Evolutionary conservation across 805 yeast species (phyloP), one percentile per base, ranked within the genome.

Genomic region (Starmerella bombi): DNA sequence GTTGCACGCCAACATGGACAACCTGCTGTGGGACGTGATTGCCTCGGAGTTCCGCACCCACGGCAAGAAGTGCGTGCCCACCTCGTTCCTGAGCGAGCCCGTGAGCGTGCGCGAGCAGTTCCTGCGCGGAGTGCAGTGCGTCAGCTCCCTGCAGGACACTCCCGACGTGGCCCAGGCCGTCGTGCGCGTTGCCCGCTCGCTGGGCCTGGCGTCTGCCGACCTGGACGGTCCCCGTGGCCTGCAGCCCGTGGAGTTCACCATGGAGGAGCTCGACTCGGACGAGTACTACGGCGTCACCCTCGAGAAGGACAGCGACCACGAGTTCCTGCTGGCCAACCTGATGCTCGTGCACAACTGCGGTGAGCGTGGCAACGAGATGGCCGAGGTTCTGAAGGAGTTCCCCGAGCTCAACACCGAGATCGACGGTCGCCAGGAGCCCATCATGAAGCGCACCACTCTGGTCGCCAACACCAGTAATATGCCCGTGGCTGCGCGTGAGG

Each of bases 401-500:
- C 99, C 99, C 37, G 97, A 91, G 64, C 71, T 91, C 60, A 83
- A 65, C 64, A 86, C 95, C 44, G 95, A 85, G 63, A 69, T 84
- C 43, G 72, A 75, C 44, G 98, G 97, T 53, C 77, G 82, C 58
- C 82, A 86, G 67, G 99, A 91, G 69, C 96, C 97, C 50, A 91
- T 91, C 60, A 91, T 91, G 97, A 91, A 93, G 71, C 93, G 99
- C 71, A 91, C 99, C 31, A 81, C 97, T 28, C 74, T 91, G 62
- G 98, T 91, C 40, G 99, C 99, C 36, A 91, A 91, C 64, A 91
- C 99, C 34, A 88, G 97, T 32, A 91, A 91, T 64, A 91, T 91
- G 99, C 99, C 99, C 40, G 99, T 91, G 56, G 99, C 99, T 49
- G 98, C 98, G 7, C 81, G 99, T 76, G 99, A 91, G 66, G 99